Base-by-base conservation (phyloP, 768 basidiomycete genomes). In the Dacryopinax spathularia region DNA sequence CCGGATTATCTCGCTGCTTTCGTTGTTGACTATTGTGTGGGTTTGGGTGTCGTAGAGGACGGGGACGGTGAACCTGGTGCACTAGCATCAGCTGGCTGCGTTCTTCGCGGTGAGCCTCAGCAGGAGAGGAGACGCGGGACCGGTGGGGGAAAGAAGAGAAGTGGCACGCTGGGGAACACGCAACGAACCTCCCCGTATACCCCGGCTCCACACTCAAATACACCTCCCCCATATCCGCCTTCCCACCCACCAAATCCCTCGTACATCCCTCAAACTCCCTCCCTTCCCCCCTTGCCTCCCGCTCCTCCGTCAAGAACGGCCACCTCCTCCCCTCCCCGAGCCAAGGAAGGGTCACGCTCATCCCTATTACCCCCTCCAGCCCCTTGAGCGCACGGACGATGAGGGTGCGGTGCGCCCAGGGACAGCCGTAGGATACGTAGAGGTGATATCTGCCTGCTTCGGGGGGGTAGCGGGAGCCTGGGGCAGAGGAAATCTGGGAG, bases 371-470 rank as follows among this genome's bases (percentile, higher is more conserved):
- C 29, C 86, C 79, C 67, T 98, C 88, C 25, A 99, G 79, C 1
- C 94, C 93, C 73, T 99, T 99, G 68, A 98, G 80, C 74, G 91
- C 85, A 67, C 94, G 81, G 2, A 87, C 78, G 68, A 98, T 96
- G 66, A 96, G 77, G 2, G 93, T 83, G 67, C 95, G 81, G 29
- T 91, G 91, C 0, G 95, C 95, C 95, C 94, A 98, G 9, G 95
- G 92, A 69, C 92, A 97, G 1, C 87, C 84, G 66, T 85, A 84
- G 2, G 88, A 88, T 64, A 96, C 89, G 69, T 90, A 95, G 68
- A 95, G 88, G 68, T 89, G 89, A 72, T 97, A 97, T 44, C 94
- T 86, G 65, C 84, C 91, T 91, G 68, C 27, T 59, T 31, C 59
- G 4, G 59, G 34, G 20, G 29, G 7, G 59, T 6, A 60, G n/a